Evolutionary conservation across 2,329 filamentous ascomycete species (phyloP), one percentile per base, ranked within the genome.

Genomic region (Xylaria polymorpha): DNA sequence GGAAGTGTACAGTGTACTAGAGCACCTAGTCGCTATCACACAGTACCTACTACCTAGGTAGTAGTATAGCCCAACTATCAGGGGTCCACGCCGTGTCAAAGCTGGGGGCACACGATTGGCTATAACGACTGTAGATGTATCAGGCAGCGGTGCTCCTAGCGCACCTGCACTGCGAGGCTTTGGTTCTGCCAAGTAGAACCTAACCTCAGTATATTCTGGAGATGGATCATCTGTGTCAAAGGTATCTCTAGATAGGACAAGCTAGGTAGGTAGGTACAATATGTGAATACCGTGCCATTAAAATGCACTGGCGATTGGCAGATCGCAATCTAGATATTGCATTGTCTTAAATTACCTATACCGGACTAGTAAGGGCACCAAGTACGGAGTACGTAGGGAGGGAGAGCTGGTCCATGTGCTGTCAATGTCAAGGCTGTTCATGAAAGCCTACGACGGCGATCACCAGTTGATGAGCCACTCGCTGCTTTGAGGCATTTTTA

Each of bases 401-500:
- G 35, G 48, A 32, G 48, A 51, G 15, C 6, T 4, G 12, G 32
- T 51, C 32, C 53, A 22, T 39, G 35, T 39, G 53, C 53, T 22
- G 35, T 32, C 53, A 55, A 55, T 22, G 35, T 32, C 53, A 55
- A 55, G 51, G 20, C 51, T 25, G 29, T 37, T 55, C 18, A 29
- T 32, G 25, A n/a, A 55, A 14, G 29, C 18, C 3, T 12, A 55
- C 37, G n/a, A 15, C 8, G 32, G 32, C n/a, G 51, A 55, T 55
- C 9, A 35, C 10, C 51, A 20, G 18, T 55, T 22, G 32, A 39
- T 55, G 37, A 20, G 20, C 32, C 14, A 14, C 51, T 37, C 32
- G 32, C 10, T 35, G 32, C 32, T 35, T 55, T 55, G 51, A 55
- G 51, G 51, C n/a, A 55, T 55, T 55, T 55, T 20, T n/a, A 18